Conservation (phyloP, 208 protist species). For the Herpetomonas samuelpessoai region DNA sequence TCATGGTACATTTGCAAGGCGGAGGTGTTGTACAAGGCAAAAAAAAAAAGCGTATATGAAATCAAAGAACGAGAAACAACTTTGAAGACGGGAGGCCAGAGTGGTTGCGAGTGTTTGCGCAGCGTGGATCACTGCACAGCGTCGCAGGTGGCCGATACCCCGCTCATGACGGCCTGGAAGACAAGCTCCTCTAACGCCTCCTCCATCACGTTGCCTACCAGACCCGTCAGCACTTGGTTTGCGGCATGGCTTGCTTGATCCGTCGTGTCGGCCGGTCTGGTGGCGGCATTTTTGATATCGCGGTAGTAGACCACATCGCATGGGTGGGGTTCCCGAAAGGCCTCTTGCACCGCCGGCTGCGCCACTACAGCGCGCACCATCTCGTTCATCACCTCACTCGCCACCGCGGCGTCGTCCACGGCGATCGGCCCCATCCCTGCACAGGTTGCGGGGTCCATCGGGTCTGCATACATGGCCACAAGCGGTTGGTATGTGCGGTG, state of each 20-base stretch:
- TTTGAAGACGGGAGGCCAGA: too few relatives aligned
- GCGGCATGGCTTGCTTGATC: background rate
- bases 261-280: background rate
- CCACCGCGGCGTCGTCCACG: constrained; percentile 25
- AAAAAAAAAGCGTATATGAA: too few relatives aligned
- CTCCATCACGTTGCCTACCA: constrained; percentile 41
- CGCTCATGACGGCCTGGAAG: constrained; percentile 10
- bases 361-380: constrained; percentile 63
- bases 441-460: constrained; percentile 6
- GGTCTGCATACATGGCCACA: constrained; percentile 21
- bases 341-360: constrained; percentile 36
- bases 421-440: background rate
- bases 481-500: constrained; percentile 35
- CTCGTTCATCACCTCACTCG: constrained; percentile 54
- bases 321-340: constrained; percentile 49
- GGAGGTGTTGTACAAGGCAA: too few relatives aligned
- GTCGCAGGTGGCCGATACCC: background rate
- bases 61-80: too few relatives aligned
- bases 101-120: too few relatives aligned
- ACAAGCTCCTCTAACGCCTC: constrained; percentile 43
- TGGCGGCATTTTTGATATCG: constrained; percentile 9
- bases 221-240: background rate
- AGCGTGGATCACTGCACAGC: background rate
- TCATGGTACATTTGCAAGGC: too few relatives aligned
- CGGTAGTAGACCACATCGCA: constrained; percentile 22